These are phyloP conservation scores for Lactarius vividus DNA, from an alignment of 768 basidiomycete genomes.

Conservation along the genomic window DNA sequence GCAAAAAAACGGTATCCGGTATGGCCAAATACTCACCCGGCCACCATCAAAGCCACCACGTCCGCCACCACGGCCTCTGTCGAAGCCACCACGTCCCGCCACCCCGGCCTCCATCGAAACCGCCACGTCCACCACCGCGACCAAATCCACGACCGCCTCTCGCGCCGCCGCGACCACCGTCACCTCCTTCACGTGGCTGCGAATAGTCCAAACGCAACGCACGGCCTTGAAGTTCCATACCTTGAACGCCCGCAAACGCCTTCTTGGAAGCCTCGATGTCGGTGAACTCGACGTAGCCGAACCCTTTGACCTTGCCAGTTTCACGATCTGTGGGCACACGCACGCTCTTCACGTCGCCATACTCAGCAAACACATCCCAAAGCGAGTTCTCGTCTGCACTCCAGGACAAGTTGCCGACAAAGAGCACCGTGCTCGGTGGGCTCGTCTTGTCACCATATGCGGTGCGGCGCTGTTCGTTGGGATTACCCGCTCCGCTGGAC, in stretches of 20 bases:
- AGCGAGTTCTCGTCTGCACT: slow-evolving; percentile 75
- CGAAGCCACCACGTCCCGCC: not conserved
- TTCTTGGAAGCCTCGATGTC: slow-evolving; percentile 76
- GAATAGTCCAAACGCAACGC: slow-evolving; percentile 69
- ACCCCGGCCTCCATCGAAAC: slow-evolving; percentile 33
- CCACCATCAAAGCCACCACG: slow-evolving; percentile 39
- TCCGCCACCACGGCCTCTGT: slow-evolving; percentile 31
- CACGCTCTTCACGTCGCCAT: slow-evolving; percentile 80
- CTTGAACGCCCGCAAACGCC: slow-evolving; percentile 67
- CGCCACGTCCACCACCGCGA: slow-evolving; percentile 41
- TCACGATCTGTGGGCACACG: slow-evolving; percentile 93
- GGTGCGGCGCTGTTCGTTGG: slow-evolving; percentile 67
- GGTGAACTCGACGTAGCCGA: slow-evolving; percentile 94
- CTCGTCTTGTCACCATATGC: slow-evolving; percentile 70
- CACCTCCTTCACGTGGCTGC: slow-evolving; percentile 68
- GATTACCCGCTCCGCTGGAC: slow-evolving; percentile 33
- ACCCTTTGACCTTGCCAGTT: slow-evolving; percentile 87
- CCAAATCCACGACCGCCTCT: slow-evolving; percentile 40
- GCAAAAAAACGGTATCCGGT: not conserved
- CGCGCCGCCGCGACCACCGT: slow-evolving; percentile 48
- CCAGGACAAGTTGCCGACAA: slow-evolving; percentile 90
- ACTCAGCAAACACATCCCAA: slow-evolving; percentile 89
- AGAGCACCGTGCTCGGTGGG: slow-evolving; percentile 73
- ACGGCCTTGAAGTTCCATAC: slow-evolving; percentile 80
- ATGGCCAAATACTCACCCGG: slow-evolving; percentile 36